phyloP scores from a whole-genome alignment of 441 rosid species.

The Populus hybrid region DNA sequence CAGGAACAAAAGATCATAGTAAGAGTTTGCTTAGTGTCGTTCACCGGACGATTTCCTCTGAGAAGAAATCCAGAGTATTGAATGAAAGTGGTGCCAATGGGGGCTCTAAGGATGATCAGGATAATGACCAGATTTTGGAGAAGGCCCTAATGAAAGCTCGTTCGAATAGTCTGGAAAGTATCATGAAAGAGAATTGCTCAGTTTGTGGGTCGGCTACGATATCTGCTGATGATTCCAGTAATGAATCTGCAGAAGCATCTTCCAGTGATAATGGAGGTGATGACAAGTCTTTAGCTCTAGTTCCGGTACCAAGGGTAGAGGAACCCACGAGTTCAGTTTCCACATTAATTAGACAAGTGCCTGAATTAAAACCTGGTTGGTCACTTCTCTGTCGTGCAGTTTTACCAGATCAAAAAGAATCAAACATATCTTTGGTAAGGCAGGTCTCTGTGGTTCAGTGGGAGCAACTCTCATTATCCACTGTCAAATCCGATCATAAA shows the following conservation, averaged over 20 bases:
- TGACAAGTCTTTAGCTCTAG: slow-evolving; percentile 33
- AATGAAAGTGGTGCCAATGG: slow-evolving; percentile 29
- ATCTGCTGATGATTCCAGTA: slow-evolving; percentile 26
- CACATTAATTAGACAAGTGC: slow-evolving; percentile 18
- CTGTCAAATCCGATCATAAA: slow-evolving; percentile 47
- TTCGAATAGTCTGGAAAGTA: slow-evolving; percentile 28
- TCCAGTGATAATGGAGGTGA: slow-evolving; percentile 27
- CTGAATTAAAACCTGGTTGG: slow-evolving; percentile 59
- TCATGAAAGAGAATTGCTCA: slow-evolving; percentile 40
- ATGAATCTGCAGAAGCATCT: slow-evolving; percentile 8
- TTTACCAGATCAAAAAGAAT: slow-evolving; percentile 22
- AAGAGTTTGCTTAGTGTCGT: slow-evolving; percentile 50
- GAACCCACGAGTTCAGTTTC: slow-evolving; percentile 26
- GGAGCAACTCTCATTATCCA: slow-evolving; percentile 51
- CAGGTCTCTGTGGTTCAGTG: slow-evolving; percentile 53
- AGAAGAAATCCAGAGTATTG: slow-evolving; percentile 45
- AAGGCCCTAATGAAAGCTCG: slow-evolving; percentile 43
- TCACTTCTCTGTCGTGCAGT: slow-evolving; percentile 42
- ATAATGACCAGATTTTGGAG: slow-evolving; percentile 34
- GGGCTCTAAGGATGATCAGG: slow-evolving; percentile 18
- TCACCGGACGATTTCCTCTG: slow-evolving; percentile 47
- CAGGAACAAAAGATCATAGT: slow-evolving; percentile 50
- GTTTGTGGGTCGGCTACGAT: slow-evolving; percentile 45
- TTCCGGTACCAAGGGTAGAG: slow-evolving; percentile 38
- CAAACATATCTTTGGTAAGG: slow-evolving; percentile 35